Base-by-base conservation (phyloP, 331 rosid species). In the Ulmus americana region DNA sequence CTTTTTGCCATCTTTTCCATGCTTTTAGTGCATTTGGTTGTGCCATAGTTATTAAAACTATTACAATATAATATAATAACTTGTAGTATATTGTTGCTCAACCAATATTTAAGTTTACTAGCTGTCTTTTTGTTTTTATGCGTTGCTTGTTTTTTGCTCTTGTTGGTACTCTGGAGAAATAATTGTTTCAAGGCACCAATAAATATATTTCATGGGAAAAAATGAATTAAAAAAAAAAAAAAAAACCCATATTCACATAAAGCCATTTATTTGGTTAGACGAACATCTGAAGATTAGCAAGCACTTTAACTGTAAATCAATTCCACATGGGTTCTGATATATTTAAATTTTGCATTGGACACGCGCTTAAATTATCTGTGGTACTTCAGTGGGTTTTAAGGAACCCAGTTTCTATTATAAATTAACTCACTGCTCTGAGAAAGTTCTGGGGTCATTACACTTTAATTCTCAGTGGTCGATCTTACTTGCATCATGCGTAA, bases 1-100 rank as follows among this genome's bases (percentile, higher is more conserved):
- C 51, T 67, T 68, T 5, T 70, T 61, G 39, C 45, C 46, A 43
- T 57, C 41, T 67, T 28, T 67, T 64, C 35, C 10, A 22, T 53
- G 3, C 56, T 42, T 42, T 39, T 11, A 6, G 5, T 15, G 41
- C 35, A 35, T 67, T 51, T 63, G 51, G n/a, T 51, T 58, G 62
- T 48, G 56, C 69, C 39, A 53, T 2, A 41, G 6, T 49, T 42
- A 38, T 42, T 44, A 13, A 35, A 53, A 35, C 39, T 10, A 11
- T 56, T 16, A 6, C 14, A n/a, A n/a, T n/a, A n/a, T n/a, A n/a
- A n/a, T n/a, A n/a, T 35, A 56, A 11, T 38, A 15, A 3, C 11
- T 11, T 28, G 13, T 38, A 4, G 6, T 7, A 10, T 4, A 55
- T 28, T 4, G 6, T 10, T 5, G 35, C 8, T 28, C 10, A 56